Base-by-base conservation (phyloP, 2,329 filamentous ascomycete genomes). In the Xylaria sp. region DNA sequence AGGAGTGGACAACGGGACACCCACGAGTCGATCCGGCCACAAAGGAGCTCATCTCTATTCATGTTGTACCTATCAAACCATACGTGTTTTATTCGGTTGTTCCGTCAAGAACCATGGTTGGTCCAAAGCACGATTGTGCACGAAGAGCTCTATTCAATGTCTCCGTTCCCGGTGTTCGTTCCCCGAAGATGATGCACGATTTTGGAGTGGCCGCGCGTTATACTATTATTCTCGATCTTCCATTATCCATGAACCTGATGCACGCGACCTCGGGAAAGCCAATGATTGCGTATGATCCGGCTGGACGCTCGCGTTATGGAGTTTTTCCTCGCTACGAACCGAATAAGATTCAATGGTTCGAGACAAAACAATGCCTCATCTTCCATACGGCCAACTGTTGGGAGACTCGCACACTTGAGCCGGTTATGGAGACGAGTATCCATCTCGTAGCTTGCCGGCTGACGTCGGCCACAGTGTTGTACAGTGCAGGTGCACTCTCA, bases 151-250 rank as follows among this genome's bases (percentile, higher is more conserved):
- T 61, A 12, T 76, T 89, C 59, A 86, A 86, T 65, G 76, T 79
- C 6, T 78, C 87, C 0, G 80, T 92, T 0, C 83, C 87, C 0
- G 88, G 88, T 0, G 80, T 91, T 25, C 78, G 79, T 3, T 84
- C 84, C 1, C 85, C 88, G 1, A 90, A 89, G 71, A 89, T 92
- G 83, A 92, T 92, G 88, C 89, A 92, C 71, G 89, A 92, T 72
- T 92, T 91, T 74, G 89, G 89, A 14, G 88, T 89, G 1, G 89
- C 88, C 1, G 80, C 77, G 4, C 74, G 71, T 4, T 82, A 90
- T 69, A 90, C 88, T 0, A 77, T 91, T 38, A 89, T 92, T 58
- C 82, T 92, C 76, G 89, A 92, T 69, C 78, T 91, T 9, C 89
- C 89, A 0, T 78, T 92, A 0, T 86, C 84, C 0, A 77, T 92